Conservation (phyloP, 192 early-diverging fungal species). For the Anaeromyces robustus region DNA sequence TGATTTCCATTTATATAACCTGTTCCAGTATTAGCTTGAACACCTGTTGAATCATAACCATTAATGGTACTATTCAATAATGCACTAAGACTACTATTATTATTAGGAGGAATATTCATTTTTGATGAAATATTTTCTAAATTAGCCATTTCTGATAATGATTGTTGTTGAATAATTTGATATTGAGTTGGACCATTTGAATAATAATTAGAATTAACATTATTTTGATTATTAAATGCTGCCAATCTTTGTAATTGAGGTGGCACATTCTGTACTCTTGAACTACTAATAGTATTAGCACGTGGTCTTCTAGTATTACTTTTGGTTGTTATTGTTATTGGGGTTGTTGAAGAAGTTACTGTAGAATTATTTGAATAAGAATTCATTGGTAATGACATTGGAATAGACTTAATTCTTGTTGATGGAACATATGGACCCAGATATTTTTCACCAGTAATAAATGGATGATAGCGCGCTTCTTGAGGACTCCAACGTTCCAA, state of each 20-base stretch:
- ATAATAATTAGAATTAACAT: background rate
- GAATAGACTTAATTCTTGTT: background rate
- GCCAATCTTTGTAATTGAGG: conserved; percentile 31
- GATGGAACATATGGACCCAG: conserved; percentile 47
- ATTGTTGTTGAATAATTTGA: background rate
- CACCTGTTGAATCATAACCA: background rate
- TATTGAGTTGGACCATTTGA: background rate
- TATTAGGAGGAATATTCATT: background rate
- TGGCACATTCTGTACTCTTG: conserved; percentile 23
- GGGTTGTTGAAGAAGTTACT: background rate
- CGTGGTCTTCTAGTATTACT: conserved; percentile 12
- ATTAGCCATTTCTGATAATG: background rate
- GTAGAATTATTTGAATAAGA: background rate
- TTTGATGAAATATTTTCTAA: background rate
- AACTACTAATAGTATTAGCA: conserved; percentile 28
- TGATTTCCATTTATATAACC: background rate
- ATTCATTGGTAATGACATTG: conserved; percentile 7
- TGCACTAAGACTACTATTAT: background rate
- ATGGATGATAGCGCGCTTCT: conserved; percentile 86
- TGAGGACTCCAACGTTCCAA: conserved; percentile 88
- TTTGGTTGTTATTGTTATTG: background rate
- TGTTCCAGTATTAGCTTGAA: background rate
- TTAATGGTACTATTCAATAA: background rate
- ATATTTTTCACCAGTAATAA: conserved; percentile 79
- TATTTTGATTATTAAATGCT: conserved; percentile 1